Percentiles rank a stretch among this genome's conserved stretches.
Conservation (phyloP, 1,284 basidiomycete species). For the Cryptococcus sp. region DNA sequence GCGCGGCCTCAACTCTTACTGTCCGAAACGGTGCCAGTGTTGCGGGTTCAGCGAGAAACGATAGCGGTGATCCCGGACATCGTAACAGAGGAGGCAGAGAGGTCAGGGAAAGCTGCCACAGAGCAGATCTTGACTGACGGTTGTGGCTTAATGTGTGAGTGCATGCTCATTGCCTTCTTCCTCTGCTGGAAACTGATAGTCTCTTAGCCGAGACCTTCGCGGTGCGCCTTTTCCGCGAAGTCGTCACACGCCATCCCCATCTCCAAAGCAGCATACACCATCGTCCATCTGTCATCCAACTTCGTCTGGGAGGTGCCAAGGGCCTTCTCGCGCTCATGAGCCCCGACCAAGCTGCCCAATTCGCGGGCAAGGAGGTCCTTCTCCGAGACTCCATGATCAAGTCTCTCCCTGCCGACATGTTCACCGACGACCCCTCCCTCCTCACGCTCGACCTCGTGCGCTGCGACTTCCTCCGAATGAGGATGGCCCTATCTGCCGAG, state of each 20-base stretch:
- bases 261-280: conserved; percentile 3
- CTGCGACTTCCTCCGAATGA: conserved; percentile 25
- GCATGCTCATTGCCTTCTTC: neutral
- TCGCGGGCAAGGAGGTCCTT: conserved; percentile 29
- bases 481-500: conserved; percentile 27
- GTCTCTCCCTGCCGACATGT: conserved; percentile 14
- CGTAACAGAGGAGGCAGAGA: conserved; percentile 9
- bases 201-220: conserved; percentile 30
- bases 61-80: conserved; percentile 28
- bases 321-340: conserved; percentile 40
- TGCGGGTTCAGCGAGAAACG: conserved; percentile 6
- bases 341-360: conserved; percentile 13
- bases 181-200: neutral
- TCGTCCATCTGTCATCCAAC: conserved; percentile 31
- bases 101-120: conserved; percentile 2
- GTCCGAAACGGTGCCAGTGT: conserved; percentile 35
- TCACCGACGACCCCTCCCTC: conserved; percentile 25
- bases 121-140: conserved; percentile 39
- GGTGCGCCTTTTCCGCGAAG: conserved; percentile 11
- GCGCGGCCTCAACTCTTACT: conserved; percentile 34
- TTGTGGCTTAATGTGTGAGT: conserved; percentile 43
- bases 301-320: conserved; percentile 39
- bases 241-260: conserved; percentile 6
- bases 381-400: conserved; percentile 43
- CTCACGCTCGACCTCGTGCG: conserved; percentile 31